Percentiles rank a stretch among this genome's conserved stretches.
These are phyloP conservation scores for Pittosporum tobira DNA, from an alignment of 129 eudicot species.

Conservation along the genomic window DNA sequence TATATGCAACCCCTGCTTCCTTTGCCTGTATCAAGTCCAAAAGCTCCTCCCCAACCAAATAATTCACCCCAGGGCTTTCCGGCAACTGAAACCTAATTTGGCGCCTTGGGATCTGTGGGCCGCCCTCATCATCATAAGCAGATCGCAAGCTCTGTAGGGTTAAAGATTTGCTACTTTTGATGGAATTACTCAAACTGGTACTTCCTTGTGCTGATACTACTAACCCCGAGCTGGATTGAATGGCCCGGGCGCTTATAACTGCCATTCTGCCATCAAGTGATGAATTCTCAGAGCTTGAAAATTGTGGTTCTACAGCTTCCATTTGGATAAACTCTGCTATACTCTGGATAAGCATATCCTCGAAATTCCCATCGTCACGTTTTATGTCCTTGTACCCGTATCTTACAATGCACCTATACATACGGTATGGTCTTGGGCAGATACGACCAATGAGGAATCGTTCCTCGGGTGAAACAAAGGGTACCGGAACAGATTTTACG, in stretches of 20 bases:
- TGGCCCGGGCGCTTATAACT: constrained; percentile 53
- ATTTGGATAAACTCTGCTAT: constrained; percentile 82
- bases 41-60: constrained; percentile 57
- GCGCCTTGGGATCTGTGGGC: constrained; percentile 53
- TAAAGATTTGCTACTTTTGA: constrained; percentile 59
- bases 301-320: constrained; percentile 75
- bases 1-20: constrained; percentile 90
- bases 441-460: constrained; percentile 76
- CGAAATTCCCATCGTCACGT: constrained; percentile 67
- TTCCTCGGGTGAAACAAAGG: constrained; percentile 71
- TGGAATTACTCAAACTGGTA: constrained; percentile 17
- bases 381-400: constrained; percentile 80
- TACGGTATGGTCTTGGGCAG: constrained; percentile 81
- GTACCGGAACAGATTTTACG: constrained; percentile 73
- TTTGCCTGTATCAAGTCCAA: constrained; percentile 63
- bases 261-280: constrained; percentile 86
- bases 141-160: constrained; percentile 67
- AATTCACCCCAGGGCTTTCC: constrained; percentile 41
- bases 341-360: constrained; percentile 59
- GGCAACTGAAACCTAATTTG: constrained; percentile 60
- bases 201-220: constrained; percentile 44
- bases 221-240: constrained; percentile 36
- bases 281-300: constrained; percentile 47
- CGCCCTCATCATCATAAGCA: constrained; percentile 71
- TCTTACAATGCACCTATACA: constrained; percentile 80